Base-by-base conservation (phyloP, 2,329 filamentous ascomycete species). In the Aspergillus piperis region DNA sequence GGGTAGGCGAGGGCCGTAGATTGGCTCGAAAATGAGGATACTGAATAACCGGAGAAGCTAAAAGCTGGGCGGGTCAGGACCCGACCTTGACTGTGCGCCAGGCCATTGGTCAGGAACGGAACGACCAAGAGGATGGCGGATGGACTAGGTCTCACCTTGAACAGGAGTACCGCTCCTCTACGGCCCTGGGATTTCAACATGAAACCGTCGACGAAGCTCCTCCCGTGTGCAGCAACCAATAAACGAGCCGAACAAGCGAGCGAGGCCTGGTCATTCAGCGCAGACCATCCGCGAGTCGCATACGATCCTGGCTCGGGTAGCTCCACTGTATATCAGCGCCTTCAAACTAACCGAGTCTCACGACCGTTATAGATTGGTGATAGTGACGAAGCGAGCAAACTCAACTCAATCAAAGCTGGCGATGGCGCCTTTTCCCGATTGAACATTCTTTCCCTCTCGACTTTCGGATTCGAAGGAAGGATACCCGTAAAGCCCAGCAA, bases 121-220 rank as follows among this genome's bases (percentile, higher is more conserved):
- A 15, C 19, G 21, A 53, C 59, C 61, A 63, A 66, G 57, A 50
- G 53, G 27, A 57, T 57, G 56, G 58, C 44, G 57, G 54, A 56
- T 53, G 58, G 59, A 58, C 61, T 62, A 63, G 36, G 67, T 69
- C 66, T 69, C 67, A 69, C 51, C 41, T 63, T 67, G 61, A 65
- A 55, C 55, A 61, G 48, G 42, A 41, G 60, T 38, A 56, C 58
- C 50, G 42, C 54, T 39, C 13, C 56, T 61, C 47, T 60, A 54
- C 42, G 44, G 52, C 53, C 59, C 47, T 48, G 44, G 32, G 52
- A 62, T 52, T 63, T 62, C 62, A 68, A 66, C 50, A 30, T 64
- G 64, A 70, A 70, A 70, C 67, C 59, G 58, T 30, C 27, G 53
- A 32, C 41, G 53, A 55, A 54, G 39, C 44, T 38, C 56, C 38